Conservation (phyloP, 805 yeast species). For the Sporopachydermia quercuum region DNA sequence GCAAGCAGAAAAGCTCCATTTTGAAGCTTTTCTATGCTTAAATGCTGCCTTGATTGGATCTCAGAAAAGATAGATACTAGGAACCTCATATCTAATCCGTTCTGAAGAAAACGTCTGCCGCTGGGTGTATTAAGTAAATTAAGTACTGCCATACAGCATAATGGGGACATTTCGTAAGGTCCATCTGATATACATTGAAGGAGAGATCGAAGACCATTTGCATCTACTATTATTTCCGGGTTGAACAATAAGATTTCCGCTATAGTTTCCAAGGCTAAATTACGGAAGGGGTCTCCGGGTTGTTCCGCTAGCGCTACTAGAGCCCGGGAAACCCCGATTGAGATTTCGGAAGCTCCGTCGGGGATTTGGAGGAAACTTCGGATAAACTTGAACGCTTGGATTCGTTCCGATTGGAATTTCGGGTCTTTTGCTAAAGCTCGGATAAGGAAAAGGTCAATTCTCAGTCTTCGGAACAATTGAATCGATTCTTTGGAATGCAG, state of each 20-base stretch:
- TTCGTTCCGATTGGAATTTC: conserved; percentile 44
- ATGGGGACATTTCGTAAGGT: conserved; percentile 29
- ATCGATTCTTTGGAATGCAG: conserved; percentile 41
- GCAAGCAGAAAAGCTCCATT: conserved; percentile 45
- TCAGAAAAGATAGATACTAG: conserved; percentile 64
- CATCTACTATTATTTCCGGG: conserved; percentile 27
- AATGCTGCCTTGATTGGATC: conserved; percentile 30
- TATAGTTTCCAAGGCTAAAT: conserved; percentile 35
- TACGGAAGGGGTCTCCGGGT: conserved; percentile 33
- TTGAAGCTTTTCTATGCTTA: conserved; percentile 40
- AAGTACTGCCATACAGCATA: conserved; percentile 31
- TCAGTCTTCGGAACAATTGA: conserved; percentile 33
- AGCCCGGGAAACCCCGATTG: conserved; percentile 52
- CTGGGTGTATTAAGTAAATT: conserved; percentile 43
- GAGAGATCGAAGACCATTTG: conserved; percentile 30
- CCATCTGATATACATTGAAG: conserved; percentile 38
- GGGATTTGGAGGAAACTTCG: conserved; percentile 44
- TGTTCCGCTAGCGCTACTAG: conserved; percentile 49
- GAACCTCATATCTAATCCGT: conserved; percentile 46
- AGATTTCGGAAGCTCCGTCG: conserved; percentile 35
- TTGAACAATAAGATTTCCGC: conserved; percentile 33
- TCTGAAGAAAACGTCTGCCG: conserved; percentile 36
- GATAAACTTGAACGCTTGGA: conserved; percentile 61
- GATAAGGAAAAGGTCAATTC: conserved; percentile 49
- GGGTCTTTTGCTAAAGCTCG: conserved; percentile 48